A percentile compares a stretch with the other conserved stretches of the same genome.
Conservation (phyloP, 177 flowering plant species). For the Vitis hybrid region DNA sequence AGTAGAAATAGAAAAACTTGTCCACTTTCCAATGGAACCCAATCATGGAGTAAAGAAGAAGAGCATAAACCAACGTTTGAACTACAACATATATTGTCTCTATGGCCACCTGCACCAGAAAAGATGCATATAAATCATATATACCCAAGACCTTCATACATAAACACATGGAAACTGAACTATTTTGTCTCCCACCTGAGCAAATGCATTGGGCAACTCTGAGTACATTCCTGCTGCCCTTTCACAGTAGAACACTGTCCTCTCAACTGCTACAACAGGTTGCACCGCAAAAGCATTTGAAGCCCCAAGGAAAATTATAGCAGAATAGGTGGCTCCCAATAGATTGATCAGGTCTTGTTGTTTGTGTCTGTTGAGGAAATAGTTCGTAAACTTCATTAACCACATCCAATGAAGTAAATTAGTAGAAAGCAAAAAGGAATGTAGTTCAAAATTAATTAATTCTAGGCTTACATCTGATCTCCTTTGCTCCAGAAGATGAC, state of each 20-base stretch:
- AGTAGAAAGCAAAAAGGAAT: background rate
- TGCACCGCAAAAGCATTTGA: constrained; percentile 25
- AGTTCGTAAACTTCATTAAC: background rate
- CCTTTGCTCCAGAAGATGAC: constrained; percentile 31
- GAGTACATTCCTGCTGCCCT: constrained; percentile 47
- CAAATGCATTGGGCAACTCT: constrained; percentile 40
- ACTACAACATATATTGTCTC: constrained; percentile 52
- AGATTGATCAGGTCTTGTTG: constrained; percentile 29
- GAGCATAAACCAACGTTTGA: constrained; percentile 46
- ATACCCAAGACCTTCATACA: background rate
- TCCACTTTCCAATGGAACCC: constrained; percentile 51
- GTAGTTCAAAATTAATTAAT: too few species aligned
- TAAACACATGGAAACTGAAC: too few species aligned
- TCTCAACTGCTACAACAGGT: constrained; percentile 29
- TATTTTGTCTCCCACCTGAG: constrained; percentile 16
- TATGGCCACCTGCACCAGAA: constrained; percentile 54
- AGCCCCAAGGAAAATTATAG: constrained; percentile 34
- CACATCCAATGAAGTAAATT: too few species aligned
- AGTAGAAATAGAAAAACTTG: constrained; percentile 57
- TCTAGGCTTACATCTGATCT: constrained; percentile 11
- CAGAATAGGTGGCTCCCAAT: constrained; percentile 28
- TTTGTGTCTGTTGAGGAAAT: constrained; percentile 12
- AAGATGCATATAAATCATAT: background rate
- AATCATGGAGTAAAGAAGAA: constrained; percentile 66
- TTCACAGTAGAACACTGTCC: constrained; percentile 44